Percentiles rank a stretch among this genome's conserved stretches.
These are phyloP conservation scores for Solanum tarijense DNA, from an alignment of 257 asterid genomes.

Conservation along the genomic window DNA sequence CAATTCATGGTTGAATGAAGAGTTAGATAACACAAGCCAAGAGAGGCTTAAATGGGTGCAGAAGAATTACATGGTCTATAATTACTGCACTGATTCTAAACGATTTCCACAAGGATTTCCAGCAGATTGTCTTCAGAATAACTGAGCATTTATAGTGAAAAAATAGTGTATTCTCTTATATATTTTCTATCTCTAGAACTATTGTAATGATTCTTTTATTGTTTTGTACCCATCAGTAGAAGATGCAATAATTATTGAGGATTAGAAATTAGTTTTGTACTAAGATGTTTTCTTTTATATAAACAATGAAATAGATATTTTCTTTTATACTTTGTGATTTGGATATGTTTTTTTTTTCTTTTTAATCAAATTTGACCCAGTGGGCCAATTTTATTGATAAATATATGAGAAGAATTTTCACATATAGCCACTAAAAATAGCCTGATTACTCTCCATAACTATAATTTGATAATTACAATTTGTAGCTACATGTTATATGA, in stretches of 20 bases:
- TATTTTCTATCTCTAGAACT: not conserved
- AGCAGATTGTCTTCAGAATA: not conserved
- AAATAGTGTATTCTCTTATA: not conserved
- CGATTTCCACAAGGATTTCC: not conserved
- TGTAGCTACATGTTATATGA: too few relatives aligned
- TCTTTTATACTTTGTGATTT: not conserved
- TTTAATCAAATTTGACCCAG: too few relatives aligned
- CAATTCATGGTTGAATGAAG: not conserved
- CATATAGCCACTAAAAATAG: too few relatives aligned
- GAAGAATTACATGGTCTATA: not conserved
- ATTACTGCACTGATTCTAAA: not conserved
- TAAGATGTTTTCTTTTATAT: not conserved
- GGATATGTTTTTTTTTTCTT: too few relatives aligned
- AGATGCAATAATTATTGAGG: not conserved
- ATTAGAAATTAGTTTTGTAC: not conserved
- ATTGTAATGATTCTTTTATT: not conserved
- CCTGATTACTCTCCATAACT: too few relatives aligned
- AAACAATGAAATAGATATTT: not conserved
- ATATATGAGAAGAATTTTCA: too few relatives aligned
- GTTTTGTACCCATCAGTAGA: not conserved
- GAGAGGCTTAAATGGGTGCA: not conserved
- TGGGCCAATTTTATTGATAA: too few relatives aligned
- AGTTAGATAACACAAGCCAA: not conserved
- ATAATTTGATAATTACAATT: too few relatives aligned
- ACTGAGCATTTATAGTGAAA: not conserved